Conservation (phyloP, 192 early-diverging fungal genomes). For the Cladochytrium replicatum region DNA sequence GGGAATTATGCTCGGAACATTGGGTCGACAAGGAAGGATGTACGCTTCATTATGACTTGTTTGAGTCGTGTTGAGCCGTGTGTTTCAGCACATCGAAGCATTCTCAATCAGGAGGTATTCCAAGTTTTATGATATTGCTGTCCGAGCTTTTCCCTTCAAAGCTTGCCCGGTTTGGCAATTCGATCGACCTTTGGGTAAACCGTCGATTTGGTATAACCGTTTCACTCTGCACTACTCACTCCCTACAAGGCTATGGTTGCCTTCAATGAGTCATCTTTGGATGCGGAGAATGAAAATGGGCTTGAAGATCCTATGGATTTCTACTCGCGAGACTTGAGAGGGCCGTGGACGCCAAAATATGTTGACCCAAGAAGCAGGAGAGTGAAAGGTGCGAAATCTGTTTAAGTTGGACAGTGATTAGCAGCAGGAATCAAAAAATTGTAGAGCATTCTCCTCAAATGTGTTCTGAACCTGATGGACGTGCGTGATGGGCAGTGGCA, state of each 20-base stretch:
- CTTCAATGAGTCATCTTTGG: conserved; percentile 29
- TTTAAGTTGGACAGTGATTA: no score
- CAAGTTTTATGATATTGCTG: conserved; percentile 65
- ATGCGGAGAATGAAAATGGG: neutral
- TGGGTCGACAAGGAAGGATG: conserved; percentile 92
- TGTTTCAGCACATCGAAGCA: conserved; percentile 16
- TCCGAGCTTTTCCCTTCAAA: conserved; percentile 95
- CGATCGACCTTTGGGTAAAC: conserved; percentile 77
- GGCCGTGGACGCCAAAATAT: conserved; percentile 91
- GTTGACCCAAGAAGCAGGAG: conserved; percentile 13
- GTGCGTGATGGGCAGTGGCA: no score
- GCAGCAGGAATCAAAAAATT: no score
- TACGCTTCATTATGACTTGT: no score
- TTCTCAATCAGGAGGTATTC: conserved; percentile 48
- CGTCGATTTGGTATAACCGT: conserved; percentile 98
- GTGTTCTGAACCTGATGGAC: no score
- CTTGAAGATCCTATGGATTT: conserved; percentile 94
- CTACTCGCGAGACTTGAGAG: conserved; percentile 81
- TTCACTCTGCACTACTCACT: conserved; percentile 78
- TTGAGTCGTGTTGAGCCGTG: neutral
- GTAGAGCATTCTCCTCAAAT: no score
- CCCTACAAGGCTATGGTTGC: conserved; percentile 93
- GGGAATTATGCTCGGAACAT: conserved; percentile 90
- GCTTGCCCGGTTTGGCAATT: conserved; percentile 72
- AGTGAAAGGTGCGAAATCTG: no score